Evolutionary conservation across 164 flowering plant species (phyloP), one percentile per base, ranked within the genome.

Genomic region (Aristolochia fimbriata): DNA sequence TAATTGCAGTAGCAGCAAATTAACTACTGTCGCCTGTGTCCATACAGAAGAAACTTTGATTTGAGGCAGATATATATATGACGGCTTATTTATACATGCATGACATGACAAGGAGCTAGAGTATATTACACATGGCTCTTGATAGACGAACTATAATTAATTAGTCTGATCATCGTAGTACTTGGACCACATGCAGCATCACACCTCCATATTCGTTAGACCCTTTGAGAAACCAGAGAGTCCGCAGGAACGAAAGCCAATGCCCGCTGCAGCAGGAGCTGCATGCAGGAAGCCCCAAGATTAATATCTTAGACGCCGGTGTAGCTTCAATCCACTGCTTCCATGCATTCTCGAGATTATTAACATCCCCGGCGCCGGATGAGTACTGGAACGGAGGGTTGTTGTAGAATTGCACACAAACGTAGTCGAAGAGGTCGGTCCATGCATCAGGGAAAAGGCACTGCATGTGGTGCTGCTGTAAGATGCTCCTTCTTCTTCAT

Each of bases 151-250:
- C 72, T 69, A 21, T n/a, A n/a, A n/a, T n/a, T 64, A 69, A 24
- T 65, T 62, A 25, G 46, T 49, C 47, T 51, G 45, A 14, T 27
- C 49, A 30, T 70, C 73, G 23, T 47, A 70, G 43, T 25, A 54
- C 24, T 48, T 65, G 48, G n/a, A 14, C 65, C 69, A 70, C n/a
- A n/a, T n/a, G n/a, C 7, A 70, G 52, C 71, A 67, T 71, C n/a
- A 71, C 71, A 21, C 74, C 74, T 15, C 74, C 74, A 63, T 67
- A 71, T 71, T 67, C 67, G 11, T 23, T n/a, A 0, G 71, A 62
- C n/a, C 12, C 14, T 59, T 67, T 67, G 67, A 59, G 68, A 37
- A 2, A 23, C 55, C 21, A 71, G 53, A 43, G 56, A 57, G 47
- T 59, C 52, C 17, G 61, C 50, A n/a, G 71, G 68, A 22, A 71